Evolutionary conservation across 2,329 filamentous ascomycete genomes (phyloP).

Genomic region (Coniochaeta pulveracea): DNA sequence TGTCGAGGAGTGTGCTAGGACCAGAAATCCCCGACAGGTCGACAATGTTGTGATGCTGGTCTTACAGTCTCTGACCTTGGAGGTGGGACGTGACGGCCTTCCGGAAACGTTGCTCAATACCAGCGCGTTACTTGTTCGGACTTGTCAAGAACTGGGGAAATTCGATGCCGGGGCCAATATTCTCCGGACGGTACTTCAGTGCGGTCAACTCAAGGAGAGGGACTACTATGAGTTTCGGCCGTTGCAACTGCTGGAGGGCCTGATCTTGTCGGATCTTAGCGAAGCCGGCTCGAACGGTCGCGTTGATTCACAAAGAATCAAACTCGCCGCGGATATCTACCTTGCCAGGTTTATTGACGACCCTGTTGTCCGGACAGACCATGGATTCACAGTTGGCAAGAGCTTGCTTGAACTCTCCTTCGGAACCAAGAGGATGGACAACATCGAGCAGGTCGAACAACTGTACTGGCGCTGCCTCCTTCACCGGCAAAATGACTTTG

Average conservation of each 20-base stretch:
- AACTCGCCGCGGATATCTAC: conserved; percentile 19
- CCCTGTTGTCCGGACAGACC: conserved; percentile 4
- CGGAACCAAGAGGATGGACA: conserved; percentile 5
- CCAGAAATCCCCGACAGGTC: not conserved
- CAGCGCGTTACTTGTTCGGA: conserved; percentile 18
- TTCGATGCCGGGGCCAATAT: conserved; percentile 21
- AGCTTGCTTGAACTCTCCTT: conserved; percentile 19
- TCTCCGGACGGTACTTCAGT: conserved; percentile 14
- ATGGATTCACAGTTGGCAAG: conserved; percentile 12
- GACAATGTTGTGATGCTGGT: not conserved
- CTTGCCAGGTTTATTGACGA: conserved; percentile 16
- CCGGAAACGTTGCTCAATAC: conserved; percentile 10
- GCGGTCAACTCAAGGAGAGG: conserved; percentile 18
- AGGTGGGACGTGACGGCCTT: not conserved
- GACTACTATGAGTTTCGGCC: conserved; percentile 24
- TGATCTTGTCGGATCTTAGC: too few species aligned
- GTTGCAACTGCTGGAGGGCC: conserved; percentile 18
- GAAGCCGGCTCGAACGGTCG: too few species aligned
- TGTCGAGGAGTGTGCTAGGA: conserved; percentile 6
- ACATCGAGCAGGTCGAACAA: conserved; percentile 11
- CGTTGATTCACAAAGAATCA: conserved; percentile 7
- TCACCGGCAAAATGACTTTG: conserved; percentile 11
- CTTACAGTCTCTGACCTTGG: not conserved
- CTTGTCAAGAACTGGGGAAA: conserved; percentile 18
- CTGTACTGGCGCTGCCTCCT: conserved; percentile 21